Percentiles rank a stretch among this genome's conserved stretches.
Conservation (phyloP, 345 rosid species). For the Citrus maxima region DNA sequence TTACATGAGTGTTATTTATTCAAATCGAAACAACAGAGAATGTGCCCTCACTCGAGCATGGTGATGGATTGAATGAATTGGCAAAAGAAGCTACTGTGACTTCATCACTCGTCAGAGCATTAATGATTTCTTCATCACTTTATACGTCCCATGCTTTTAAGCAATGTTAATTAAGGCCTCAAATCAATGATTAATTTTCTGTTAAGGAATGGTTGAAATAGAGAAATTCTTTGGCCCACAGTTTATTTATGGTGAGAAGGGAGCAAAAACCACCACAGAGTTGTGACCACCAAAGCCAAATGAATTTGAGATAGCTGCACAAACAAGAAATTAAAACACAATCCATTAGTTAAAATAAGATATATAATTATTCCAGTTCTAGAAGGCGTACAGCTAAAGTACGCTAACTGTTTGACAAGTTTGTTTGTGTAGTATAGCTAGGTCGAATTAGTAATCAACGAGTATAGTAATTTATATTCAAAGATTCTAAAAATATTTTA, state of each 20-base stretch:
- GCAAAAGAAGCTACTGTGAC: neutral
- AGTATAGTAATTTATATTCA: too few species aligned
- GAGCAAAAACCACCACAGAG: slow-evolving; percentile 64
- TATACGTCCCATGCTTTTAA: neutral
- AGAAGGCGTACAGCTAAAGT: neutral
- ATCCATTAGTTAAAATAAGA: neutral
- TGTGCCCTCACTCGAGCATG: neutral
- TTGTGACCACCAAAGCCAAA: slow-evolving; percentile 71
- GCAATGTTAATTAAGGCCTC: neutral
- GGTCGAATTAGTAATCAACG: neutral
- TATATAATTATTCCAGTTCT: neutral
- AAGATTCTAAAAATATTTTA: neutral
- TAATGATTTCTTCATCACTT: neutral
- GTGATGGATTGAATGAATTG: neutral
- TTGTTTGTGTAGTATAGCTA: neutral
- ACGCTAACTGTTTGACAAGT: neutral
- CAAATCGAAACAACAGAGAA: neutral
- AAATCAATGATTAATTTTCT: neutral
- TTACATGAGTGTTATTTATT: neutral
- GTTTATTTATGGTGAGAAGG: slow-evolving; percentile 33
- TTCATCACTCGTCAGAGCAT: neutral
- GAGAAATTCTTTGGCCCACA: neutral
- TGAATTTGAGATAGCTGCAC: slow-evolving; percentile 61
- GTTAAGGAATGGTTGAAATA: neutral
- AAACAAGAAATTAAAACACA: neutral